Evolutionary conservation across 202 grass and related monocot species (phyloP), one percentile per base, ranked within the genome.

Genomic region (Setaria italica): DNA sequence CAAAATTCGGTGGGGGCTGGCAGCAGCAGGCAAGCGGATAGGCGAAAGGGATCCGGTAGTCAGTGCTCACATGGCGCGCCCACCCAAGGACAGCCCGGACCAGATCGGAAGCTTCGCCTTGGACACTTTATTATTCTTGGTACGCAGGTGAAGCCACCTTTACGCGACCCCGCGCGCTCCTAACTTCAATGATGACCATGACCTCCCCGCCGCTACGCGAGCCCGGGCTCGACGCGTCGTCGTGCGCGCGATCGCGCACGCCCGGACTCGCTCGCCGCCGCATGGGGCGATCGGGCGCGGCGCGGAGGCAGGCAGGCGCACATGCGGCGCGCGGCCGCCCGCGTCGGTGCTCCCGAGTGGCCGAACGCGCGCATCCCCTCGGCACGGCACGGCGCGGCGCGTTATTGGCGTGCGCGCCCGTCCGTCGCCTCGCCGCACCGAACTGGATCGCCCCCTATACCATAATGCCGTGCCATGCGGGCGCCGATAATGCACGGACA

Each of bases 81-180:
- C 33, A 21, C 1, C 1, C 33, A 16, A 25, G 65, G 72, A 82
- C 83, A 48, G 71, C 14, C 17, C 37, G 69, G 82, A 35, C 62
- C 77, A 74, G 79, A 79, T 60, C 50, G 87, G 88, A 90, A 86
- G 84, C 79, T 90, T 90, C 88, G 78, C 33, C 79, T 73, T 60
- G 58, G 0, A 46, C 42, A 0, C 74, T 86, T 90, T 72, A 67
- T 83, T 65, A 73, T 50, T 67, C 84, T 67, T 78, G 62, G 78
- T 19, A 14, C 74, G 67, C 1, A 45, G 59, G 80, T 46, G 50
- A 83, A 82, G 67, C 80, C 68, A 87, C 11, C 88, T 83, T 85
- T 74, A 62, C 85, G 74, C 74, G 39, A 81, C 70, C 64, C 46
- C 46, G 1, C 59, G 2, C 80, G 42, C 74, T 34, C 5, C 71